These are phyloP conservation scores for Backusella circina DNA, from an alignment of 192 early-diverging fungal species.

Conservation along the genomic window DNA sequence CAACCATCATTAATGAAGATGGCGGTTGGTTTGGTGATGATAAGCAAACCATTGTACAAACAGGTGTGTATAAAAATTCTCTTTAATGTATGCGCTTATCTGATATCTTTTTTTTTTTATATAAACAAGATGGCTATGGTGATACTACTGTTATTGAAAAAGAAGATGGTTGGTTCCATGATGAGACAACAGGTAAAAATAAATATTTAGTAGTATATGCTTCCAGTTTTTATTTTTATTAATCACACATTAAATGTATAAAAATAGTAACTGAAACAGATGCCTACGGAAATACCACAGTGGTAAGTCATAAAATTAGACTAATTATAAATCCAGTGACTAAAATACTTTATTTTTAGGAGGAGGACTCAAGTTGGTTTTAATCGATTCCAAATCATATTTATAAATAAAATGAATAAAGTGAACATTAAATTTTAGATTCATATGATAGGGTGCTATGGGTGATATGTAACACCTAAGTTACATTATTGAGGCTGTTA, in stretches of 20 bases:
- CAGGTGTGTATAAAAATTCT: conserved; percentile 7
- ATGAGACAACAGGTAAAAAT: conserved; percentile 16
- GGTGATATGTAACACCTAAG: no score
- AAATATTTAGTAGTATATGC: neutral
- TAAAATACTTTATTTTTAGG: neutral
- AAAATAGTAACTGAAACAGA: conserved; percentile 27
- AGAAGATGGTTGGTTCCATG: conserved; percentile 31
- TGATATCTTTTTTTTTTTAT: neutral
- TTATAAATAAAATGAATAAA: neutral
- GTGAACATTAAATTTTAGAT: no score
- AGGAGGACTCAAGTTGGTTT: conserved; percentile 6
- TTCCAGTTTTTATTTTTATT: neutral
- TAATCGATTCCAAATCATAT: neutral
- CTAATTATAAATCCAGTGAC: neutral
- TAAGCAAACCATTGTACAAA: conserved; percentile 20
- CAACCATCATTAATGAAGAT: conserved; percentile 31
- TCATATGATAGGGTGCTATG: no score
- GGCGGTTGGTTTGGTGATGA: conserved; percentile 28
- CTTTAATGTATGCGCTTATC: neutral
- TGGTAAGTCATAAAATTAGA: neutral
- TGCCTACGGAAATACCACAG: conserved; percentile 25
- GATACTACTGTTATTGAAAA: conserved; percentile 19
- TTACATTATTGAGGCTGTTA: no score
- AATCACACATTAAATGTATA: neutral
- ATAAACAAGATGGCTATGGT: conserved; percentile 22